phyloP scores from a whole-genome alignment of 495 filamentous ascomycete species.

The Astrothelium subdiscretum region DNA sequence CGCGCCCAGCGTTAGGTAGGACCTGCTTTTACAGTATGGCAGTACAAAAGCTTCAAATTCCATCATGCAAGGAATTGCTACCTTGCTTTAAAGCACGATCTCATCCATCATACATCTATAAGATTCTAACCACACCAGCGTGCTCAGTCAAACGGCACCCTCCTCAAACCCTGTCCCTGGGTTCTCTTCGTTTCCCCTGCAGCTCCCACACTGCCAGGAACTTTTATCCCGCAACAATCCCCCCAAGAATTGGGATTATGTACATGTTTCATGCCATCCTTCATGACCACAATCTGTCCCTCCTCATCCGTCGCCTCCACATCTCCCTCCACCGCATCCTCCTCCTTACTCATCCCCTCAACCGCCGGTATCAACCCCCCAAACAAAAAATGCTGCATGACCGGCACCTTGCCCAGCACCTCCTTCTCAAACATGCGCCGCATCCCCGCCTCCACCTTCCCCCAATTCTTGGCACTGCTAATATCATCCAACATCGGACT shows the following conservation, averaged over 20 bases:
- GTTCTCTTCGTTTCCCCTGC: constrained; percentile 73
- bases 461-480: constrained; percentile 80
- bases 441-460: constrained; percentile 90
- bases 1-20: no score
- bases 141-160: constrained; percentile 83
- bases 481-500: constrained; percentile 98
- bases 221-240: constrained; percentile 97
- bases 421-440: constrained; percentile 90
- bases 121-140: background rate
- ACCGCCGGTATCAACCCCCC: constrained; percentile 71
- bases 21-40: background rate
- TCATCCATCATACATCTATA: background rate
- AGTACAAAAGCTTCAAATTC: background rate
- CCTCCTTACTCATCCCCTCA: constrained; percentile 64
- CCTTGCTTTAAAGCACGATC: background rate
- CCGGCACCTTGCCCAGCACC: constrained; percentile 84
- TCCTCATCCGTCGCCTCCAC: constrained; percentile 38
- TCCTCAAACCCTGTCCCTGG: constrained; percentile 51
- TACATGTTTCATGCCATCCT: constrained; percentile 55
- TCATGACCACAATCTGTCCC: constrained; percentile 45
- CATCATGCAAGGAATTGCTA: background rate
- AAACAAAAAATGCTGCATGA: constrained; percentile 98
- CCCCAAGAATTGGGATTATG: constrained; percentile 68
- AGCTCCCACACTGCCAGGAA: constrained; percentile 84
- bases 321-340: constrained; percentile 25